phyloP scores from a whole-genome alignment of 2,329 filamentous ascomycete species.

The Fusarium graminum region DNA sequence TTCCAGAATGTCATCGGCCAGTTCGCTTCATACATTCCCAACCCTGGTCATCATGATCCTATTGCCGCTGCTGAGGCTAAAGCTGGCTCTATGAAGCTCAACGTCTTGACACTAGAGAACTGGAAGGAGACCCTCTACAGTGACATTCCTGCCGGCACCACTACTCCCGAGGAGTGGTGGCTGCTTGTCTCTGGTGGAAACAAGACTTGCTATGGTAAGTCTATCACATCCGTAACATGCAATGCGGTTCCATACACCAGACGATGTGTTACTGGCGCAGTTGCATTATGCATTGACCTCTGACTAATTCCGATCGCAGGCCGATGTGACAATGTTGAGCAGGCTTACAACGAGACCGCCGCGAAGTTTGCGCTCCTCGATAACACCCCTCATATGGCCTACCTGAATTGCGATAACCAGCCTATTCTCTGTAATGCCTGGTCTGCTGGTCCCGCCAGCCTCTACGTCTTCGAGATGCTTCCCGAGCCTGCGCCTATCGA shows the following conservation, averaged over 20 bases:
- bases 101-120: constrained; percentile 72
- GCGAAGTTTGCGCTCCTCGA: constrained; percentile 72
- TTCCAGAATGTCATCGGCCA: constrained; percentile 74
- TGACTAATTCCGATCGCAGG: constrained; percentile 59
- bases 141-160: constrained; percentile 69
- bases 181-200: constrained; percentile 80
- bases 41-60: constrained; percentile 58
- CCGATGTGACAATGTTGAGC: constrained; percentile 73
- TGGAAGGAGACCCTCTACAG: constrained; percentile 77
- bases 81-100: constrained; percentile 59
- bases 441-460: constrained; percentile 72
- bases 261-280: constrained; percentile 1
- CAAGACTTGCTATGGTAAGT: constrained; percentile 78
- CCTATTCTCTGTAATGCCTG: constrained; percentile 81
- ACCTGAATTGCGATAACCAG: constrained; percentile 80
- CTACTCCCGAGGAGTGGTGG: constrained; percentile 80
- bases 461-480: constrained; percentile 77
- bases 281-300: constrained; percentile 5
- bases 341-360: constrained; percentile 75
- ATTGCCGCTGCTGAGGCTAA: constrained; percentile 59
- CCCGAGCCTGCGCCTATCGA: constrained; percentile 73
- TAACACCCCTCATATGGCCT: constrained; percentile 74
- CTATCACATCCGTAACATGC: background rate
- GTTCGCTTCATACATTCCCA: constrained; percentile 66
- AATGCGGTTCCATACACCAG: background rate